Conservation (phyloP, 208 protist genomes). For the Crithidia bombi region DNA sequence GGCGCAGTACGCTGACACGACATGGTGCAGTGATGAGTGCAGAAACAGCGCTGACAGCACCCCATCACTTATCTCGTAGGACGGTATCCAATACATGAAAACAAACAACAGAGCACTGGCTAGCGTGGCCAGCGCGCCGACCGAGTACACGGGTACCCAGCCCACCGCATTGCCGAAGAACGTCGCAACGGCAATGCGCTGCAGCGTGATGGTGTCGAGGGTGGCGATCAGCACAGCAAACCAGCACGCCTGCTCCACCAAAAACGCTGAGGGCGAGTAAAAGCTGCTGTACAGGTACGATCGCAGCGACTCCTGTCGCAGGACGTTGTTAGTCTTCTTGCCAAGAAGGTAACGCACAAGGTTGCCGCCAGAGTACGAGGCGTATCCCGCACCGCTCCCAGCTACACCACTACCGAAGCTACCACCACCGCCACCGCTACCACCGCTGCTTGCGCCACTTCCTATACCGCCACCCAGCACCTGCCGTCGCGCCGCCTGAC, state of each 20-base stretch:
- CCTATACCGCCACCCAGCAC: neutral
- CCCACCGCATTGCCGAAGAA: constrained; percentile 28
- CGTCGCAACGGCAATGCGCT: constrained; percentile 33
- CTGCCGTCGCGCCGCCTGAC: constrained; percentile 15
- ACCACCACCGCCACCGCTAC: neutral
- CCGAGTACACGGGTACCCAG: constrained; percentile 32
- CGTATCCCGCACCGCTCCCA: neutral
- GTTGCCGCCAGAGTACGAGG: constrained; percentile 11
- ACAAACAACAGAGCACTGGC: constrained; percentile 16
- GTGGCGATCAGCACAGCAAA: constrained; percentile 21
- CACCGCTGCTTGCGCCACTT: neutral
- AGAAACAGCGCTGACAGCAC: constrained; percentile 17
- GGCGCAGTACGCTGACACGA: constrained; percentile 38
- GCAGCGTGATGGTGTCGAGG: constrained; percentile 28
- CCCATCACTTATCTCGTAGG: constrained; percentile 26
- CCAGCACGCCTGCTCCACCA: constrained; percentile 43
- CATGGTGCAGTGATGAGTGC: constrained; percentile 8
- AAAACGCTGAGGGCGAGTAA: constrained; percentile 40
- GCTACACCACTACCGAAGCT: neutral
- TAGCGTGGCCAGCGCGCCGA: constrained; percentile 11
- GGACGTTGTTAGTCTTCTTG: constrained; percentile 2
- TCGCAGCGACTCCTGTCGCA: constrained; percentile 33
- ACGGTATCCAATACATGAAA: constrained; percentile 30
- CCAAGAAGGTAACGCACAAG: constrained; percentile 33
- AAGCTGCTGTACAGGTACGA: constrained; percentile 36